These are phyloP conservation scores for Kalanchoe fedtschenkoi DNA, from an alignment of 164 flowering plant genomes.

Conservation along the genomic window DNA sequence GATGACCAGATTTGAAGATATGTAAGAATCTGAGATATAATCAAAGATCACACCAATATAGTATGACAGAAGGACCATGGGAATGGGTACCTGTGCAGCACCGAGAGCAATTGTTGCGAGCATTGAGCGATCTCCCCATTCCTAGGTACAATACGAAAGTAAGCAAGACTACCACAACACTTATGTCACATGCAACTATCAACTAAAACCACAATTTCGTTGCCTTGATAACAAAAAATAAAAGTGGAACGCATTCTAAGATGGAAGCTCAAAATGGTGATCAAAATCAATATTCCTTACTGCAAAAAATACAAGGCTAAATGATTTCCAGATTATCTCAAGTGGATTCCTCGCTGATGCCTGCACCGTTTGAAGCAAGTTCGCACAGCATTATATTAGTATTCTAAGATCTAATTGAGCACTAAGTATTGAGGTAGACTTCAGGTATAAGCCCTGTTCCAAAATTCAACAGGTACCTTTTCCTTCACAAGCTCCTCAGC, in stretches of 20 bases:
- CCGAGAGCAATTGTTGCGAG: constrained; percentile 97
- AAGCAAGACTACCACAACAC: neutral
- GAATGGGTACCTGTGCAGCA: constrained; percentile 86
- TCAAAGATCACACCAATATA: neutral
- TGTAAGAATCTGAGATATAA: neutral
- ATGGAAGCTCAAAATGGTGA: constrained; percentile 14
- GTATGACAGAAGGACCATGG: neutral
- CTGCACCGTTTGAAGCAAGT: constrained; percentile 24
- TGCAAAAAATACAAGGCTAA: constrained; percentile 91
- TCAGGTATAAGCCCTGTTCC: neutral
- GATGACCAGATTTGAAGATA: neutral
- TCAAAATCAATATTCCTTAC: constrained; percentile 21
- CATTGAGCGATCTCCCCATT: constrained; percentile 99
- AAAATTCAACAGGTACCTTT: constrained; percentile 39
- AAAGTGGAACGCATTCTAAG: neutral
- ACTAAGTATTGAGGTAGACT: neutral
- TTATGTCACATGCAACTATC: neutral
- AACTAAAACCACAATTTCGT: neutral
- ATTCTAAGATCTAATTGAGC: neutral
- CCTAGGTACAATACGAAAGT: constrained; percentile 25
- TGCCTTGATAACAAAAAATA: neutral
- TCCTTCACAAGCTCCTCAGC: constrained; percentile 98
- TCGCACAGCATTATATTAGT: neutral
- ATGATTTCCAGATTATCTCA: constrained; percentile 90
- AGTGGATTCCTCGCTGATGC: constrained; percentile 68